Evolutionary conservation across 345 rosid genomes (phyloP).

Genomic region (Lagerstroemia speciosa): DNA sequence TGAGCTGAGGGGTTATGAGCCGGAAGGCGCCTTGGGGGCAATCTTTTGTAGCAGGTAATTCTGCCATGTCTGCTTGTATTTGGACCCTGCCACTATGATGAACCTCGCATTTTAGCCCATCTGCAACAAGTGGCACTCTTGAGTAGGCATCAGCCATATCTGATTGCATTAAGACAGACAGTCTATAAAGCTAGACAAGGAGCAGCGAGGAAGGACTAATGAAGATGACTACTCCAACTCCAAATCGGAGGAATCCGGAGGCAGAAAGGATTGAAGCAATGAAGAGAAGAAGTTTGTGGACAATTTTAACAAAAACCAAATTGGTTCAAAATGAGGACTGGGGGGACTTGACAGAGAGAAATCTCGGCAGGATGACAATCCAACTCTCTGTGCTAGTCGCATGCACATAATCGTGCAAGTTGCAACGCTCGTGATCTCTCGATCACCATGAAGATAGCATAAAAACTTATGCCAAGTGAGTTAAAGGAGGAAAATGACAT

Average conservation of each 20-base stretch:
- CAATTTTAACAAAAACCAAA: not conserved
- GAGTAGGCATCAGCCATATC: slow-evolving; percentile 1
- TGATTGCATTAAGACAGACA: not conserved
- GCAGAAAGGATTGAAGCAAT: not conserved
- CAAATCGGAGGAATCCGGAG: not conserved
- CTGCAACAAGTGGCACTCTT: slow-evolving; percentile 20
- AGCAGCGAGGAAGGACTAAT: not conserved
- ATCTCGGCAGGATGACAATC: not conserved
- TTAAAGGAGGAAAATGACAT: slow-evolving; percentile 6
- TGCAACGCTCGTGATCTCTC: not conserved
- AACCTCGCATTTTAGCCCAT: slow-evolving; percentile 32
- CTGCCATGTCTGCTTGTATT: slow-evolving; percentile 39
- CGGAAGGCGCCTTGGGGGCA: slow-evolving; percentile 22
- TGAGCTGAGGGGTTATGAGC: slow-evolving; percentile 38
- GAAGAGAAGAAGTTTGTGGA: not conserved
- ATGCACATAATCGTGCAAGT: not conserved
- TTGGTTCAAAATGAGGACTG: not conserved
- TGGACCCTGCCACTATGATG: slow-evolving; percentile 41
- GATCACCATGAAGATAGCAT: not conserved
- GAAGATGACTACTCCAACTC: not conserved
- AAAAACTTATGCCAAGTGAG: not conserved
- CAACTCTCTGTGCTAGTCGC: not conserved
- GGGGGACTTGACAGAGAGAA: not conserved
- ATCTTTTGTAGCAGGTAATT: slow-evolving; percentile 22
- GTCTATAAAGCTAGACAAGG: not conserved